phyloP scores from a whole-genome alignment of 2,329 filamentous ascomycete species.

The Colletotrichum zoysiae region DNA sequence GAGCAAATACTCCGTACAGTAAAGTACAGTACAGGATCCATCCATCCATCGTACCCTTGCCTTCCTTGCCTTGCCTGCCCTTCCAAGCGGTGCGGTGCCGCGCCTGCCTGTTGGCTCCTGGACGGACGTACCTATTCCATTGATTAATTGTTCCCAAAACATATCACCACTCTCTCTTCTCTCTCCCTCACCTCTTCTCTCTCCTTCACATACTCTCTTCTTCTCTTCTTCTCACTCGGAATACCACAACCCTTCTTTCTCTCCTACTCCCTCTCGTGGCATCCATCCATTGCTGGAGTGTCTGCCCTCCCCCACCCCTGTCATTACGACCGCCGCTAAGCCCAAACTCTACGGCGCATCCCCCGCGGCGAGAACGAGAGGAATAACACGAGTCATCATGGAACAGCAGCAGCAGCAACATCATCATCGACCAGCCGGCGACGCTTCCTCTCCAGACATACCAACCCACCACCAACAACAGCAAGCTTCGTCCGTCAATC shows the following conservation, averaged over 20 bases:
- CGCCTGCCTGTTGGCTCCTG: neutral
- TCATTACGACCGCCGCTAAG: constrained; percentile 26
- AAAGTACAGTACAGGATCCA: neutral
- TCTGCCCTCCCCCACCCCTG: constrained; percentile 1
- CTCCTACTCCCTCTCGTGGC: neutral
- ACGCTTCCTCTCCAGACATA: constrained; percentile 13
- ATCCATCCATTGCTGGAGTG: neutral
- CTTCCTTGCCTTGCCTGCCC: too few species aligned
- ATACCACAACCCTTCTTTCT: neutral
- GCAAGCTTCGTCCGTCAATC: constrained; percentile 18
- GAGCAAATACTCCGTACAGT: too few species aligned
- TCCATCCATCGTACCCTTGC: neutral
- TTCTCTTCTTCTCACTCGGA: too few species aligned
- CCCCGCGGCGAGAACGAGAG: neutral
- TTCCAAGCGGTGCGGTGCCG: neutral
- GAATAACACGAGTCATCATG: constrained; percentile 37
- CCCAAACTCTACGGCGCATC: constrained; percentile 14
- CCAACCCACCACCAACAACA: neutral
- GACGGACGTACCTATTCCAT: too few species aligned
- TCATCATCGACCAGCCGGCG: constrained; percentile 9
- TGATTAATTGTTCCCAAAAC: too few species aligned
- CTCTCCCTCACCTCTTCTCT: neutral
- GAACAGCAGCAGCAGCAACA: constrained; percentile 9
- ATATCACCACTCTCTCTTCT: neutral
- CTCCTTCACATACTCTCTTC: too few species aligned